Base-by-base conservation (phyloP, 2,329 filamentous ascomycete species). In the Colletotrichum brevisporum region DNA sequence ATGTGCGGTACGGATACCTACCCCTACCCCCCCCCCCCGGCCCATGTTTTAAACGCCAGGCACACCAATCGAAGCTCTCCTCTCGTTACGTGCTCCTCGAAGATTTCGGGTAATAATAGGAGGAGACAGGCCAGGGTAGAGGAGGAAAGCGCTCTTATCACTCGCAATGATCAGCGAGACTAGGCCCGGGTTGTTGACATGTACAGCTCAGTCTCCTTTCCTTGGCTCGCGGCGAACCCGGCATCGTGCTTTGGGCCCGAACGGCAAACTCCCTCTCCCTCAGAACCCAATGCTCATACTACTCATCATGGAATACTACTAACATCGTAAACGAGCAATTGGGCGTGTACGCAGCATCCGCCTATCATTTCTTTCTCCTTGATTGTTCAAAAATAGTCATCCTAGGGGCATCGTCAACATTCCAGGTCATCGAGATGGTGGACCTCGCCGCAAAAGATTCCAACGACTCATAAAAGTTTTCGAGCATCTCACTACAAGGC, bases 11-110 rank as follows among this genome's bases (percentile, higher is more conserved):
- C 21, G 21, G 21, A 24, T 31, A 60, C 58, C 60, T 63, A 69
- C 60, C 65, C 55, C 64, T 69, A 70, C 68, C 65, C 57, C 57
- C 36, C 60, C 65, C 57, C 57, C 43, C 60, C 63, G 31, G 10
- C 62, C 66, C 67, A 61, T 66, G 62, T 36, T 36, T 52, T 24
- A 43, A 10, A 53, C 21, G 50, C 61, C 39, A 50, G 43, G 62
- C 62, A 36, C 55, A 55, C 61, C 50, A 43, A 55, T 21, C 54
- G 52, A 57, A 36, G 31, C 31, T 36, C 31, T 54, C 66, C 65
- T 68, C 66, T 68, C 47, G 50, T 59, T 50, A n/a, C 21, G 4
- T 5, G 5, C 27, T 50, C 27, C 54, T 53, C 39, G 47, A 27
- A 24, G 41, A 8, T 51, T 45, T 31, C 27, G 31, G 31, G 31